A percentile compares a stretch with the other conserved stretches of the same genome.
Conservation (phyloP, 805 yeast genomes). For the Starmerella potacharoeniae region DNA sequence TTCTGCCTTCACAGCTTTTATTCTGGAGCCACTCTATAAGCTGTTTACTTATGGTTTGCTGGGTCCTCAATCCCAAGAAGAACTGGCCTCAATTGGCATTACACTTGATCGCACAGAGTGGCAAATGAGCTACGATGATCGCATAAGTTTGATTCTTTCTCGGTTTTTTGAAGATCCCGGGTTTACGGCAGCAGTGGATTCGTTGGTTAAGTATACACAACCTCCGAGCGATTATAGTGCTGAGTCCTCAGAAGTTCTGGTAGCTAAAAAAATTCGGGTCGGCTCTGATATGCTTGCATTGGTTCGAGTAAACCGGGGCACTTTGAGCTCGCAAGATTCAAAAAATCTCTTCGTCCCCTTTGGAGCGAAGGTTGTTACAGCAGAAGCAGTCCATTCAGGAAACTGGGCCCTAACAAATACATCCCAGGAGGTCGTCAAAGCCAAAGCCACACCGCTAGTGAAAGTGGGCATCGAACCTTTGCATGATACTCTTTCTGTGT, state of each 20-base stretch:
- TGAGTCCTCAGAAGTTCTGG: neutral
- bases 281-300: neutral
- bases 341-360: neutral
- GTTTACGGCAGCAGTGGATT: neutral
- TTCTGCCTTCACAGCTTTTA: conserved; percentile 42
- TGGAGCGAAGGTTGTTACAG: neutral
- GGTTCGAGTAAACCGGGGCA: neutral
- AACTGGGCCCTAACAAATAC: conserved; percentile 18
- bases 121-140: neutral
- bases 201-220: neutral
- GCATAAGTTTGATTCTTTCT: conserved; percentile 2
- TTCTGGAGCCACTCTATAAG: conserved; percentile 74
- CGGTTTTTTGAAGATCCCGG: conserved; percentile 9
- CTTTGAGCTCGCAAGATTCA: neutral
- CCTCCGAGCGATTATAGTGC: neutral
- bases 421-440: neutral
- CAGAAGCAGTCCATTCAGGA: neutral
- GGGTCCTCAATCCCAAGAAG: conserved; percentile 33
- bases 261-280: neutral
- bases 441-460: conserved; percentile 26
- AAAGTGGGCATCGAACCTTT: conserved; percentile 77
- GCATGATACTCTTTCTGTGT: conserved; percentile 49
- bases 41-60: conserved; percentile 51
- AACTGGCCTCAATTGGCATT: conserved; percentile 39
- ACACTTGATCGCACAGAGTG: neutral